Conservation (phyloP, 306 rosid genomes). For the Casuarina cunninghamiana region DNA sequence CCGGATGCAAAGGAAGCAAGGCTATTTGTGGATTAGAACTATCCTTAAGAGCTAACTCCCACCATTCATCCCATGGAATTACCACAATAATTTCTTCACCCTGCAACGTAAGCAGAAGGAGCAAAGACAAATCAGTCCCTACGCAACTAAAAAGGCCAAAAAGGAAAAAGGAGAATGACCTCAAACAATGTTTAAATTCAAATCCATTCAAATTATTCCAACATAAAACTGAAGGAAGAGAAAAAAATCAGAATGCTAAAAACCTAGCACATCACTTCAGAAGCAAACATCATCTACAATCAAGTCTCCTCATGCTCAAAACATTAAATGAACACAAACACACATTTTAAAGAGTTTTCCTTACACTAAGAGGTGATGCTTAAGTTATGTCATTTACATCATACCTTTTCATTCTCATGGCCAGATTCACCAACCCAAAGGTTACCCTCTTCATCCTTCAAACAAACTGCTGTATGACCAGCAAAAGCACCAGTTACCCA, state of each 20-base stretch:
- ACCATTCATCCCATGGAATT: conserved; percentile 98
- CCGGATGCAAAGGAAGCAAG: conserved; percentile 89
- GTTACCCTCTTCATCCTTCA: conserved; percentile 88
- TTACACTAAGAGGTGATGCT: not conserved
- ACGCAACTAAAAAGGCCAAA: not conserved
- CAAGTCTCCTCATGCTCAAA: not conserved
- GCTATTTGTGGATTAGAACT: conserved; percentile 90
- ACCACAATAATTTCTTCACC: conserved; percentile 94
- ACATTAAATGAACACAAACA: not conserved
- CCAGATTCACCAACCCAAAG: conserved; percentile 99
- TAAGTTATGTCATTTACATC: conserved; percentile 17
- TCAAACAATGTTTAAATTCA: not conserved
- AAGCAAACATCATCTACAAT: not conserved
- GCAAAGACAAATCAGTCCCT: not conserved
- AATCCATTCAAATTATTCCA: not conserved
- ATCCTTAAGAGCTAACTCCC: conserved; percentile 84
- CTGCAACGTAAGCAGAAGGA: conserved; percentile 37
- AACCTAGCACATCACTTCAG: not conserved
- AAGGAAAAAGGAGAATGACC: not conserved
- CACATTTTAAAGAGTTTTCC: too few relatives aligned
- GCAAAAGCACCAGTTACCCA: conserved; percentile 99
- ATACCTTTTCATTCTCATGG: conserved; percentile 95
- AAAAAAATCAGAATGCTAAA: not conserved
- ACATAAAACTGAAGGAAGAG: not conserved
- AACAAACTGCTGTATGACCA: conserved; percentile 97